These are phyloP conservation scores for Talaromyces sp. DNA, from an alignment of 2,329 filamentous ascomycete species.

Conservation along the genomic window DNA sequence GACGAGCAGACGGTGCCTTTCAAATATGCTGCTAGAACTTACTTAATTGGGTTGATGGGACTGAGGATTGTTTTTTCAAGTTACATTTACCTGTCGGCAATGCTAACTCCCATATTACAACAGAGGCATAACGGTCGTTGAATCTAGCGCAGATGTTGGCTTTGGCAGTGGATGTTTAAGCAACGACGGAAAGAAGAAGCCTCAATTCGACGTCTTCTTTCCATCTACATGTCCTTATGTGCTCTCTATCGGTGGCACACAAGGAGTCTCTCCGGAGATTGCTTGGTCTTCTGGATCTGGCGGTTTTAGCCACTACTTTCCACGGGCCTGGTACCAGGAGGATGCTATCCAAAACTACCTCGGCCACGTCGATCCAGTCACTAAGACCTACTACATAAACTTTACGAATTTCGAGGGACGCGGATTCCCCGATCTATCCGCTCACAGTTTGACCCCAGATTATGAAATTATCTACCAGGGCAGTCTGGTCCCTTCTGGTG, in stretches of 20 bases:
- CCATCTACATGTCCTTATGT: constrained; percentile 35
- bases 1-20: constrained; percentile 36
- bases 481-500: constrained; percentile 21
- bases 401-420: constrained; percentile 30
- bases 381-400: constrained; percentile 20
- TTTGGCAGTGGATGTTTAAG: constrained; percentile 33
- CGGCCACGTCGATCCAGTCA: constrained; percentile 26
- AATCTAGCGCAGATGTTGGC: constrained; percentile 25
- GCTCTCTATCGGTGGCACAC: constrained; percentile 40
- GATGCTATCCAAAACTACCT: constrained; percentile 23
- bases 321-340: constrained; percentile 29
- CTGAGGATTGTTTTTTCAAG: constrained; percentile 44
- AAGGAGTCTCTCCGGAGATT: constrained; percentile 29
- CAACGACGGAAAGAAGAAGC: constrained; percentile 30
- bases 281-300: constrained; percentile 38
- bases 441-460: constrained; percentile 20
- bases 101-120: constrained; percentile 10
- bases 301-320: constrained; percentile 37
- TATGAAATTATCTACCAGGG: background rate
- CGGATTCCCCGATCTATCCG: constrained; percentile 38
- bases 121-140: constrained; percentile 22
- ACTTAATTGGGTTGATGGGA: constrained; percentile 46
- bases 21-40: constrained; percentile 34
- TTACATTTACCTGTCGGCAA: constrained; percentile 23
- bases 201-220: constrained; percentile 40